Base-by-base conservation (phyloP, 2,329 filamentous ascomycete species). In the Venturia oleaginea region DNA sequence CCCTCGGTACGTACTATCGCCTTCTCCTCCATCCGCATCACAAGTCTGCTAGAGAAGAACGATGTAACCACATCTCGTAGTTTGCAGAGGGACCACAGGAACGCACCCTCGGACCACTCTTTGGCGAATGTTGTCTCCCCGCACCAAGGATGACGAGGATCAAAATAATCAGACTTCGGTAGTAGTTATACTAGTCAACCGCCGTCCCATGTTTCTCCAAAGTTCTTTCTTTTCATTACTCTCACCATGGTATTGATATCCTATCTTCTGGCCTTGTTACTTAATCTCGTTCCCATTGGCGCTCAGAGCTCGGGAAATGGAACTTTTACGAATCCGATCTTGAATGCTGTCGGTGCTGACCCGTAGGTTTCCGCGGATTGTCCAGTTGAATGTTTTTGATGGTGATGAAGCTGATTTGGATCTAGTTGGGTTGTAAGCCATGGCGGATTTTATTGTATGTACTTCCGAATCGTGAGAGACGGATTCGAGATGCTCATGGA, bases 271-370 rank as follows among this genome's bases (percentile, higher is more conserved):
- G 51, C 51, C n/a, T 34, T 57, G 17, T 17, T 57, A 3, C 15
- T 57, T 6, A 57, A 34, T 34, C 30, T 57, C 30, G 13, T n/a
- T 15, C 30, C 43, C 15, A 63, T 63, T 34, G 64, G 63, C 46
- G 64, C 54, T 24, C 61, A 42, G 60, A 68, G 61, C 55, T 65
- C 71, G 19, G 51, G 30, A 27, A 57, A 57, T 34, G 51, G 30
- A 30, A 79, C 77, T n/a, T 80, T 73, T 69, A 78, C 73, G 1
- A 81, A 81, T 65, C 78, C 79, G 0, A 73, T 81, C 17, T 67
- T 80, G 15, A 69, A 75, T 19, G 65, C 67, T n/a, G 69, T 68
- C 1, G 78, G 76, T 22, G 79, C 78, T 24, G 79, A 81, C 69
- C 78, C 78, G 69, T 76, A 68, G 66, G 74, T 70, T 5, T 46